Conservation (phyloP, 352 stramenopile species). For the Phytophthora sojae region DNA sequence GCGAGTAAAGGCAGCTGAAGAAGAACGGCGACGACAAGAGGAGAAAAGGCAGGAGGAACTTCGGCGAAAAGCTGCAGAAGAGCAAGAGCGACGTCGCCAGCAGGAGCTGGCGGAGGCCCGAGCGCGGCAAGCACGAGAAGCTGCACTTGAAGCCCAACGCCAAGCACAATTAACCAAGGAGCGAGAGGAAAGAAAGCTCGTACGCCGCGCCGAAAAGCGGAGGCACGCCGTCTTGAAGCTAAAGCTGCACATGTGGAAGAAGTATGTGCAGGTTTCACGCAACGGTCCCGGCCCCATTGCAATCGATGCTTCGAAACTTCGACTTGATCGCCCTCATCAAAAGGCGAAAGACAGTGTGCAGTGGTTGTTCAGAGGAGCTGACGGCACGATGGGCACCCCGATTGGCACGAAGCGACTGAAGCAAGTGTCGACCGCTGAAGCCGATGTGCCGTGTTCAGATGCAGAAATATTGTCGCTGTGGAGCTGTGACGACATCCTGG, state of each 20-base stretch:
- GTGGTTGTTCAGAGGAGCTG: conserved; percentile 48
- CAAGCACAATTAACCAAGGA: conserved; percentile 60
- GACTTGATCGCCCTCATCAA: conserved; percentile 39
- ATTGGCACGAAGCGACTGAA: conserved; percentile 41
- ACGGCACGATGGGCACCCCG: conserved; percentile 13
- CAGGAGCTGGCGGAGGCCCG: conserved; percentile 50
- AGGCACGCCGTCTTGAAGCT: conserved; percentile 61
- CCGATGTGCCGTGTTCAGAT: conserved; percentile 15
- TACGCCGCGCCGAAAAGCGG: conserved; percentile 53
- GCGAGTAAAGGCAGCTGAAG: conserved; percentile 45
- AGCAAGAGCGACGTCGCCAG: conserved; percentile 53
- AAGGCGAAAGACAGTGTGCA: conserved; percentile 55
- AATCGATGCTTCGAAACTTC: conserved; percentile 51
- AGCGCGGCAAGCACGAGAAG: conserved; percentile 50
- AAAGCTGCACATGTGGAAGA: conserved; percentile 69
- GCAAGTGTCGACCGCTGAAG: conserved; percentile 20
- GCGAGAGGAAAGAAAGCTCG: conserved; percentile 39
- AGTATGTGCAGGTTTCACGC: conserved; percentile 65
- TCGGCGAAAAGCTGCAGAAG: conserved; percentile 42
- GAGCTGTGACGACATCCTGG: conserved; percentile 45
- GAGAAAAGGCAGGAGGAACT: conserved; percentile 47
- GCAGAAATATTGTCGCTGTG: conserved; percentile 32
- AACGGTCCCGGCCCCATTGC: conserved; percentile 45
- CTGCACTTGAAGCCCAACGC: conserved; percentile 54
- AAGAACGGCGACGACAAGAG: conserved; percentile 49